Evolutionary conservation across 768 basidiomycete genomes (phyloP), one percentile per base, ranked within the genome.

Genomic region (Ephemerocybe angulata): DNA sequence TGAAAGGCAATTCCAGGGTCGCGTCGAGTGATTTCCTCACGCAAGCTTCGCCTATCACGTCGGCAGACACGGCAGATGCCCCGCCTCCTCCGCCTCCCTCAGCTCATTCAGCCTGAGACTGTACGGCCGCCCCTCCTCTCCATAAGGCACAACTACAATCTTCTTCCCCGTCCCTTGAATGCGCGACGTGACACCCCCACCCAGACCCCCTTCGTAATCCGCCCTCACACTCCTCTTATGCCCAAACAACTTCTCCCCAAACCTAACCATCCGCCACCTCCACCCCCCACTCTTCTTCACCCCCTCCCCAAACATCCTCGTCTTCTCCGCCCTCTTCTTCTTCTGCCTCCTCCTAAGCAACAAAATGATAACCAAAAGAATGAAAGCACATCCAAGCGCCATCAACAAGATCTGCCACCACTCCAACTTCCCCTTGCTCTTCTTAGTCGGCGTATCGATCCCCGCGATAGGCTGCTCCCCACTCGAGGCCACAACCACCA

Each of bases 361-460:
- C 82, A 85, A 91, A 60, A 92, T 64, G 57, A 90, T 67, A 43
- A 81, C 67, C 38, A 90, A 54, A 65, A 90, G 84, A 69, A 92
- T 85, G 69, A 92, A 88, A 15, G 85, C 85, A 64, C 86, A 87
- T 10, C 90, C 88, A 33, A 91, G 80, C 0, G 85, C 75, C 87
- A 92, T 92, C 53, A 92, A 79, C 53, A 92, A 73, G 60, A 92
- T 90, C 71, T 93, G 77, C 89, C 90, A 92, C 90, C 90, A 92
- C 56, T 73, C 71, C 8, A 91, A 72, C 22, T 74, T 61, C 25
- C 72, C 74, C 21, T 63, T 66, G 52, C 57, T 59, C 27, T 68
- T 62, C 4, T 60, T 55, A 2, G 76, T 78, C 0, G 87, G 86
- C n/a, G 77, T 70, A 40, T 77, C 65, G 55, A 86, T 67, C 25